A percentile compares a stretch with the other conserved stretches of the same genome.
These are phyloP conservation scores for Globisporangium orthogonon DNA, from an alignment of 352 stramenopile species.

Conservation along the genomic window DNA sequence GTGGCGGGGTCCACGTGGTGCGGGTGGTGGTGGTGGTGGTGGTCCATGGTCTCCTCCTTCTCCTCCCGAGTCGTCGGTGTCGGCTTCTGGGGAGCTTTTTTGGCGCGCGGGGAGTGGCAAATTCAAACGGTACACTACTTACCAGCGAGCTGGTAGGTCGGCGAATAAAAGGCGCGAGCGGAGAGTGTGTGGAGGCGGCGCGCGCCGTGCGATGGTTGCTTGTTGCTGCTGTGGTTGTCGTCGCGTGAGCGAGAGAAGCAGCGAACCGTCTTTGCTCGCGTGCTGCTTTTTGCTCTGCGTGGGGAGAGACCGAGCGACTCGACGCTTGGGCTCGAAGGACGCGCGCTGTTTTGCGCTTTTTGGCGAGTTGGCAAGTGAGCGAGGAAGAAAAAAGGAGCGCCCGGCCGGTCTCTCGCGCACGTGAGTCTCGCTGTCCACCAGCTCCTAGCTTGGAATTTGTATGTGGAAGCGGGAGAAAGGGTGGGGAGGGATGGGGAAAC, in stretches of 20 bases:
- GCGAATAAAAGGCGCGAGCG: constrained; percentile 14
- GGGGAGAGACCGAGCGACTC: too few relatives aligned
- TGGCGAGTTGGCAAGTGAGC: constrained; percentile 11
- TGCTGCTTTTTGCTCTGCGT: too few relatives aligned
- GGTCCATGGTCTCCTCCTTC: constrained; percentile 5
- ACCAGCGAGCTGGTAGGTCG: constrained; percentile 17
- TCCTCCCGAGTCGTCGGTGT: neutral
- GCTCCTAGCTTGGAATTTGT: neutral
- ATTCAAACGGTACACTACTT: constrained; percentile 12
- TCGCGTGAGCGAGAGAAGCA: neutral
- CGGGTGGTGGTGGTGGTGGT: constrained; percentile 12
- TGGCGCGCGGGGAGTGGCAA: neutral
- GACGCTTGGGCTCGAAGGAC: neutral
- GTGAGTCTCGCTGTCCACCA: neutral
- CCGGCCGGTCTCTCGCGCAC: constrained; percentile 9
- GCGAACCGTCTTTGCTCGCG: constrained; percentile 7
- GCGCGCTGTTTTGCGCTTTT: neutral
- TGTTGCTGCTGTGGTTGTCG: too few relatives aligned
- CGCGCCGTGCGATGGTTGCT: neutral
- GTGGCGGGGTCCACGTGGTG: constrained; percentile 22
- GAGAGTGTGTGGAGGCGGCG: neutral
- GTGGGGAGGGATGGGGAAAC: constrained; percentile 8
- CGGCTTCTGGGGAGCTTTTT: neutral
- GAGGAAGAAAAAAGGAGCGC: too few relatives aligned
- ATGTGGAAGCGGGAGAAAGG: neutral